Conservation (phyloP, 1,139 yeast genomes). For the Lipomyces yarrowii region DNA sequence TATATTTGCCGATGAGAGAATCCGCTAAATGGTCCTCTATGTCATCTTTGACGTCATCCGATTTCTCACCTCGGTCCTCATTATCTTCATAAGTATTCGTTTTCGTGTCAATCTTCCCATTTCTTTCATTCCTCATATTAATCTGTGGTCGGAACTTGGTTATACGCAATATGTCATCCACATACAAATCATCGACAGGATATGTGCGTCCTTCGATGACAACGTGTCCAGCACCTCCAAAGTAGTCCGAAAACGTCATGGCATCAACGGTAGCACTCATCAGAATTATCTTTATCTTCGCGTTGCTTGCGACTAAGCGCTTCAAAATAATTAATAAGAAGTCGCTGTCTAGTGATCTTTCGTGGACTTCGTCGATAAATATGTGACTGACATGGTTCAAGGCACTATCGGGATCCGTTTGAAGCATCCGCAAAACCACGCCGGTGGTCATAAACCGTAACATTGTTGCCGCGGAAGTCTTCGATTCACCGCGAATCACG, state of each 20-base stretch:
- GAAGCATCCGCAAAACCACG: conserved; percentile 83
- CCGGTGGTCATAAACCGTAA: conserved; percentile 90
- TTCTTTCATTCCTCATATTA: conserved; percentile 34
- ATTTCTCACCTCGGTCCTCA: conserved; percentile 40
- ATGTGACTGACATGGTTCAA: conserved; percentile 66
- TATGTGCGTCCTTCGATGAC: conserved; percentile 94
- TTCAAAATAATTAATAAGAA: conserved; percentile 77
- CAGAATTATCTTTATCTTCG: conserved; percentile 63
- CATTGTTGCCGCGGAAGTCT: conserved; percentile 61
- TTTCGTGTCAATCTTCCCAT: conserved; percentile 36
- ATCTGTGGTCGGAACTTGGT: conserved; percentile 52
- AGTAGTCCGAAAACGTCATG: conserved; percentile 66
- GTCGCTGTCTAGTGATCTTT: conserved; percentile 89
- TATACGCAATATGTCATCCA: conserved; percentile 62
- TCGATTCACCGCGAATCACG: conserved; percentile 86
- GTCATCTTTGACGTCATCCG: conserved; percentile 11
- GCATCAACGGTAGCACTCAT: conserved; percentile 96
- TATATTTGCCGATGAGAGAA: conserved; percentile 18
- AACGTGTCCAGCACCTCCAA: conserved; percentile 48
- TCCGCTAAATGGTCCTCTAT: conserved; percentile 10
- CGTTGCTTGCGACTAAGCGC: conserved; percentile 48
- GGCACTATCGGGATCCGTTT: conserved; percentile 42
- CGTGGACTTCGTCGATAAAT: conserved; percentile 94
- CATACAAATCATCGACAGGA: conserved; percentile 76
- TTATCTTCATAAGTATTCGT: conserved; percentile 31